A percentile compares a stretch with the other conserved stretches of the same genome.
phyloP scores from a whole-genome alignment of 352 stramenopile species.

The Phytopythium vexans region DNA sequence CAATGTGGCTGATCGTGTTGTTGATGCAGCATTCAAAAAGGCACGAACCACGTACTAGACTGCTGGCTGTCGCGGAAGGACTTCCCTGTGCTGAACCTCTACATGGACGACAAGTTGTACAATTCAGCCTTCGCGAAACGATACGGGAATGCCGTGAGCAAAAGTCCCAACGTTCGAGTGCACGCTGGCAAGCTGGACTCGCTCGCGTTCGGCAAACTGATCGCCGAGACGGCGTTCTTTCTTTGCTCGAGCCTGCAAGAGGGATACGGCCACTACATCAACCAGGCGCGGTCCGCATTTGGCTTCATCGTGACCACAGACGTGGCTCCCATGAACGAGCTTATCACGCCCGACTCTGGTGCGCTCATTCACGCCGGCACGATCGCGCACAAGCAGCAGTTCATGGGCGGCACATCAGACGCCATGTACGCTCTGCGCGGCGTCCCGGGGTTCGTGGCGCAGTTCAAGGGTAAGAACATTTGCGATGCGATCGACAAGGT shows the following conservation, averaged over 20 bases:
- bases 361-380: slow-evolving; percentile 36
- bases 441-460: slow-evolving; percentile 38
- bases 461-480: slow-evolving; percentile 27
- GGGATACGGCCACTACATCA: slow-evolving; percentile 73
- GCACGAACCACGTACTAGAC: slow-evolving; percentile 39
- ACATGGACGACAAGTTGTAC: slow-evolving; percentile 39
- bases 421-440: slow-evolving; percentile 43
- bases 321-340: slow-evolving; percentile 62
- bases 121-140: slow-evolving; percentile 19
- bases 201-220: slow-evolving; percentile 40
- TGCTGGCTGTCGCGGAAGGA: slow-evolving; percentile 54
- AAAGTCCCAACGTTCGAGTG: slow-evolving; percentile 23
- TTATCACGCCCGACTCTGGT: slow-evolving; percentile 37
- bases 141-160: slow-evolving; percentile 22
- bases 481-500: slow-evolving; percentile 55
- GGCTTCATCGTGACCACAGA: slow-evolving; percentile 50
- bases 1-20: too few relatives aligned
- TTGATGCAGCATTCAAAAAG: slow-evolving; percentile 43
- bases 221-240: slow-evolving; percentile 52
- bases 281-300: slow-evolving; percentile 49
- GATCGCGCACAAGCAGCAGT: slow-evolving; percentile 30
- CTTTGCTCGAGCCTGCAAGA: slow-evolving; percentile 59
- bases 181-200: slow-evolving; percentile 33
- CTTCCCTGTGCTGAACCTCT: slow-evolving; percentile 50
- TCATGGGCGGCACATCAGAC: slow-evolving; percentile 44